A percentile compares a stretch with the other conserved stretches of the same genome.
These are phyloP conservation scores for Moesziomyces parantarcticus DNA, from an alignment of 1,284 basidiomycete species.

Conservation along the genomic window DNA sequence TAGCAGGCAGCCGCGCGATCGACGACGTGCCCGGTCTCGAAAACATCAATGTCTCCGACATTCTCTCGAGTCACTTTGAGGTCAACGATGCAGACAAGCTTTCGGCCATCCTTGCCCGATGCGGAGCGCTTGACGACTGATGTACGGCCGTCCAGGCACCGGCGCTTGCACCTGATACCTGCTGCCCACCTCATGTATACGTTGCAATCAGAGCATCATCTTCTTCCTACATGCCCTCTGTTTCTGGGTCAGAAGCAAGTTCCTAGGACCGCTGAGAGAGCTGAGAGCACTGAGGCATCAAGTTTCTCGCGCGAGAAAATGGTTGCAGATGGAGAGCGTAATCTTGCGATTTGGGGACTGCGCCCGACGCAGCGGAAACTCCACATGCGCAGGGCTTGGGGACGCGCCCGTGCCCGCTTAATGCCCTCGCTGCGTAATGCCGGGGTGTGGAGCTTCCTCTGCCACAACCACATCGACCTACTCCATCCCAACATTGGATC, in stretches of 20 bases:
- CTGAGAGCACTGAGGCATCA: neutral
- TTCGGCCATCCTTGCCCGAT: conserved; percentile 27
- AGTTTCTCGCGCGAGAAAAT: no score
- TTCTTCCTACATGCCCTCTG: neutral
- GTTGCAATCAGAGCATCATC: neutral
- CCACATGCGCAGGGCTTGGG: neutral
- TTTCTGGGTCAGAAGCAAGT: no score
- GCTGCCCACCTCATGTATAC: neutral
- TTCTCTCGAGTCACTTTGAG: conserved; percentile 56
- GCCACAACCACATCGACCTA: neutral
- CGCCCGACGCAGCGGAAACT: neutral
- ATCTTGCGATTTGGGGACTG: neutral
- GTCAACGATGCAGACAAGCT: conserved; percentile 44
- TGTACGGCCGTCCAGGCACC: neutral
- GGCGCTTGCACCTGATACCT: no score
- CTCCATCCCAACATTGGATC: neutral
- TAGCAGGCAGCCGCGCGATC: conserved; percentile 49
- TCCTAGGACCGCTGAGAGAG: neutral
- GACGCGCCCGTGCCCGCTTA: neutral
- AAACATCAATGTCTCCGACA: conserved; percentile 59
- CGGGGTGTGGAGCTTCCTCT: neutral
- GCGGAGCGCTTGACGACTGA: conserved; percentile 42
- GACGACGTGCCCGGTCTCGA: conserved; percentile 52
- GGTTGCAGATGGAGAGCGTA: no score
- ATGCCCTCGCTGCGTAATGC: neutral